Percentiles rank a stretch among this genome's conserved stretches.
phyloP scores from a whole-genome alignment of 371 early-diverging fungal species.

The Apophysomyces variabilis region DNA sequence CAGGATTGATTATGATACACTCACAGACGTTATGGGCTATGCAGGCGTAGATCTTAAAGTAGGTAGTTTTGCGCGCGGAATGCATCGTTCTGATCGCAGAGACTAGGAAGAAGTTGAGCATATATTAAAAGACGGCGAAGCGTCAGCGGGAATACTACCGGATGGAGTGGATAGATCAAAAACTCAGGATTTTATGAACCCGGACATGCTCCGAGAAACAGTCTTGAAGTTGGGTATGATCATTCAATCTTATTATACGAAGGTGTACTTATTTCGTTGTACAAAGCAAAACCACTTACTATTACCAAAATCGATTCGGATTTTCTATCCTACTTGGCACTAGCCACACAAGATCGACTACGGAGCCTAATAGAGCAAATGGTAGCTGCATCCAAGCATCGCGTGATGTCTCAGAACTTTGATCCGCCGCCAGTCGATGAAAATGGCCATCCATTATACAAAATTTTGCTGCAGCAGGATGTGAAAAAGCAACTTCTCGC shows the following conservation, averaged over 20 bases:
- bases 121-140: slow-evolving; percentile 48
- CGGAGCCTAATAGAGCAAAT: slow-evolving; percentile 69
- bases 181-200: slow-evolving; percentile 61
- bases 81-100: slow-evolving; percentile 24
- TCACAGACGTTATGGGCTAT: slow-evolving; percentile 87
- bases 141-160: slow-evolving; percentile 15
- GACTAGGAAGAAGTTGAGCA: slow-evolving; percentile 62
- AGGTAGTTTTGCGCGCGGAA: slow-evolving; percentile 1
- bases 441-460: slow-evolving; percentile 67
- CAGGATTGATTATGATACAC: slow-evolving; percentile 61
- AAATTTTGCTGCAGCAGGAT: slow-evolving; percentile 68
- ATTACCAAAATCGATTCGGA: slow-evolving; percentile 65
- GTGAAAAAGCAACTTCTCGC: slow-evolving; percentile 73
- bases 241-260: not conserved
- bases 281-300: slow-evolving; percentile 38
- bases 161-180: slow-evolving; percentile 48
- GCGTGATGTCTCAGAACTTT: slow-evolving; percentile 59
- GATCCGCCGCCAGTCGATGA: slow-evolving; percentile 65
- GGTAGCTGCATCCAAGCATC: slow-evolving; percentile 74
- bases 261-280: not conserved
- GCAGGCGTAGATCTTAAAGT: slow-evolving; percentile 82
- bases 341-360: slow-evolving; percentile 74
- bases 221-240: slow-evolving; percentile 45
- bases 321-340: slow-evolving; percentile 67
- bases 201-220: slow-evolving; percentile 39